Percentiles rank a stretch among this genome's conserved stretches.
Conservation (phyloP, 768 basidiomycete genomes). For the Boletus edulis region DNA sequence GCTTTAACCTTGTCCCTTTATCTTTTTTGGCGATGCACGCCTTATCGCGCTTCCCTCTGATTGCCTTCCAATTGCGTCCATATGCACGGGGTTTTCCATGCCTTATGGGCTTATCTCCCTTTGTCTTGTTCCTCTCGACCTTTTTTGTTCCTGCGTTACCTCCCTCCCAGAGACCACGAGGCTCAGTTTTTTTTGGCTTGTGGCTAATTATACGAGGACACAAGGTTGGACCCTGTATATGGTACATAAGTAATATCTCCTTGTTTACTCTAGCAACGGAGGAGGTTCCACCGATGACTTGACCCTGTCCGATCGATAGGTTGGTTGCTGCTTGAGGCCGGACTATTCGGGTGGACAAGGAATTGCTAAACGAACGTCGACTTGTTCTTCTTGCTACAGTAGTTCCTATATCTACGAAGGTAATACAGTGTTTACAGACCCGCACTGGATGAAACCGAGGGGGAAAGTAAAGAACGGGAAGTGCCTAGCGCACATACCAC, state of each 20-base stretch:
- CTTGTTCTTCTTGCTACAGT: slow-evolving; percentile 1
- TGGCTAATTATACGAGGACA: not conserved
- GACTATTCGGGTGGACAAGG: not conserved
- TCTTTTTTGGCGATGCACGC: slow-evolving; percentile 5
- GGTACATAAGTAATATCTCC: slow-evolving; percentile 2
- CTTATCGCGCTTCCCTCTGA: not conserved
- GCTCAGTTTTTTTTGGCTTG: not conserved
- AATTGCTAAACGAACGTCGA: not conserved
- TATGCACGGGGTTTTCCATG: not conserved
- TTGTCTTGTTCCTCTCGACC: not conserved
- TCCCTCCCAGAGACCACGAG: not conserved
- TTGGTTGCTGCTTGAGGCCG: not conserved
- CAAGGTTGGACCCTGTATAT: slow-evolving; percentile 4
- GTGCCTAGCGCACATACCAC: slow-evolving; percentile 4
- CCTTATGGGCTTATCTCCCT: not conserved
- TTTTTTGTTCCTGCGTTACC: slow-evolving; percentile 7
- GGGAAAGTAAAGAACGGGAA: too few species aligned
- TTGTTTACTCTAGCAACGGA: not conserved
- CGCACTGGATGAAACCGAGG: too few species aligned
- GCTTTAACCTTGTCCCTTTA: slow-evolving; percentile 2
- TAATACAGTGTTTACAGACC: not conserved
- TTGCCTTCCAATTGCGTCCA: not conserved
- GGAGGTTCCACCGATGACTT: not conserved
- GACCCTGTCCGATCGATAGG: not conserved
- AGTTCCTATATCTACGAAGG: not conserved